These are phyloP conservation scores for Trypanosoma cruzi DNA, from an alignment of 208 protist species.

Conservation along the genomic window DNA sequence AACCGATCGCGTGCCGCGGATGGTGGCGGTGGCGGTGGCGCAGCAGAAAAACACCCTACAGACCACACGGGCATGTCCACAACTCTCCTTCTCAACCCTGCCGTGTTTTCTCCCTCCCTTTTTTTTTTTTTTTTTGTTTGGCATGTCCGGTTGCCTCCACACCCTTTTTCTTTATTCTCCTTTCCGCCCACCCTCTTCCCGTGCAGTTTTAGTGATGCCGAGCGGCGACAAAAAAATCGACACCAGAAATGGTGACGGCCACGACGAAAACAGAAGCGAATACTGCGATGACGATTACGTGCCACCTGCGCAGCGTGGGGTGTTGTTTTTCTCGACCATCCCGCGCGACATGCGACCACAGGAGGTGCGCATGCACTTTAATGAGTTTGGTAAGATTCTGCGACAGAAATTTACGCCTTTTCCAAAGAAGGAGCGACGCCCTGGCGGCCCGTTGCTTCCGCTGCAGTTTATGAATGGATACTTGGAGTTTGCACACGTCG, in stretches of 20 bases:
- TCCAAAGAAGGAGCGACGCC: conserved; percentile 74
- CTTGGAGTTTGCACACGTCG: conserved; percentile 66
- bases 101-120: too few relatives aligned
- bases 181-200: conserved; percentile 15
- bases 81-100: too few relatives aligned
- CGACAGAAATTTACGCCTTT: conserved; percentile 77
- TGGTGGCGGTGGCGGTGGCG: too few relatives aligned
- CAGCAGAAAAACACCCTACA: too few relatives aligned
- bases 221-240: too few relatives aligned
- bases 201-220: not conserved
- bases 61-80: too few relatives aligned
- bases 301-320: conserved; percentile 50
- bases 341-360: conserved; percentile 77
- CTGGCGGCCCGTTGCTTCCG: conserved; percentile 61
- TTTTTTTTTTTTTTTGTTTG: too few relatives aligned
- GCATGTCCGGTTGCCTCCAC: not conserved
- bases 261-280: not conserved
- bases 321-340: conserved; percentile 77
- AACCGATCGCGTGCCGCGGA: too few relatives aligned
- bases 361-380: conserved; percentile 78
- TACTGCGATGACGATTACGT: conserved; percentile 29
- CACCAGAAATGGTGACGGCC: not conserved
- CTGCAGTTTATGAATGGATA: conserved; percentile 81
- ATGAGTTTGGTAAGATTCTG: conserved; percentile 57
- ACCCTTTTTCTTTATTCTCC: conserved; percentile 5